Base-by-base conservation (phyloP, 768 basidiomycete species). In the Calocera viscosa region DNA sequence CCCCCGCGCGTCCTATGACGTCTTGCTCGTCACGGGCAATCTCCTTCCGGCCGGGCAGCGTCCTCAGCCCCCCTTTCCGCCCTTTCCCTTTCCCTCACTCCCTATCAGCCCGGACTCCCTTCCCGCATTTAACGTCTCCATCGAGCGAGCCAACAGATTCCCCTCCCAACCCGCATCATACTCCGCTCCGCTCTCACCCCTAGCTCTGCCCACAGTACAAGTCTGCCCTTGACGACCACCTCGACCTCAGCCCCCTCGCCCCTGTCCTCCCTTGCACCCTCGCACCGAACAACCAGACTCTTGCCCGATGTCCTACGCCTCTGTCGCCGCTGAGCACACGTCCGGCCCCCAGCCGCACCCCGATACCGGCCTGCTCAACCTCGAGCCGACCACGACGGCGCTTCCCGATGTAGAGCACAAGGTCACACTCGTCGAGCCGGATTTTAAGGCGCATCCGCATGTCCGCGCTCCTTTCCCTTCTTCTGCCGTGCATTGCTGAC, bases 261-360 rank as follows among this genome's bases (percentile, higher is more conserved):
- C 41, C 41, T 2, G 28, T 34, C 49, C n/a, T 22, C 34, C 47
- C 33, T 72, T 40, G 49, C 53, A 28, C 2, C 53, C 11, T 19
- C 11, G 30, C 53, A 60, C 10, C 30, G 10, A 10, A 47, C 8
- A 47, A 7, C 7, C 14, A 12, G 53, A 60, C 53, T n/a, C n/a
- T n/a, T n/a, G n/a, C n/a, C n/a, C n/a, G 30, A 89, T 89, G 87
- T 88, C 87, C 67, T 90, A 89, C 82, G 88, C 89, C 26, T 77
- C 82, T 34, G 82, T 86, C 72, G 82, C 85, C 67, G 82, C 83
- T 30, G 78, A 82, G 69, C 84, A 89, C 76, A 32, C 64, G 24
- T 65, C 17, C 32, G 43, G 22, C 26, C 32, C 49, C 16, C 77
- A 86, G 80, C 87, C 89, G 14, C 82, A 81, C 41, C 81, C 90